Base-by-base conservation (phyloP, 2,329 filamentous ascomycete genomes). In the Hawksworthiomyces lignivorus region DNA sequence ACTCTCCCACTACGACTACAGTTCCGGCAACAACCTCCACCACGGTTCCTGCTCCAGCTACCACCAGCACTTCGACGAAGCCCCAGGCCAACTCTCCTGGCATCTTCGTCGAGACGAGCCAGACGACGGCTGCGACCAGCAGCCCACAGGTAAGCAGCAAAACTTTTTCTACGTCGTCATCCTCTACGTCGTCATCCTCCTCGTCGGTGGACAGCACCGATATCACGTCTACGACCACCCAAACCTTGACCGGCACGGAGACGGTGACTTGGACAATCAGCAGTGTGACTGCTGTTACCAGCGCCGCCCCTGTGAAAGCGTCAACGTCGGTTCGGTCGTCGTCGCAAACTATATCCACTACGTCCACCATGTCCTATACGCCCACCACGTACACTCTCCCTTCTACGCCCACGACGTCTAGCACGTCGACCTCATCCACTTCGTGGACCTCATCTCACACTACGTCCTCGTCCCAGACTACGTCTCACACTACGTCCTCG, bases 21-120 rank as follows among this genome's bases (percentile, higher is more conserved):
- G 24, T 24, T 19, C 32, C 32, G 20, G 12, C 15, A 28, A 32
- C 33, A 5, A 29, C 33, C 17, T 33, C 30, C 9, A 22, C 40
- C 15, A 8, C 24, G 4, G 31, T 15, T 12, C 19, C 33, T 10
- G 28, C 32, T 6, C n/a, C 26, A 7, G 17, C 34, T 11, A 10
- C 29, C n/a, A 24, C 37, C 15, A 36, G 28, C 39, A 24, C 35
- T 21, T 36, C 36, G 14, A 24, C 31, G 19, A 18, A 30, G 5
- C 32, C 41, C n/a, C n/a, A 26, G 14, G 12, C 20, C 19, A 21
- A 38, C 18, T 41, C 44, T 3, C 38, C 45, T 17, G 48, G 39
- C 26, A 36, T 50, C 34, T 48, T 48, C 22, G 37, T 44, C 10
- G 28, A 5, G 10, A 43, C 41, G 15, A 43, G 41, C 34, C 18